These are phyloP conservation scores for Chaetomiaceae sp. DNA, from an alignment of 2,329 filamentous ascomycete genomes.

Conservation along the genomic window DNA sequence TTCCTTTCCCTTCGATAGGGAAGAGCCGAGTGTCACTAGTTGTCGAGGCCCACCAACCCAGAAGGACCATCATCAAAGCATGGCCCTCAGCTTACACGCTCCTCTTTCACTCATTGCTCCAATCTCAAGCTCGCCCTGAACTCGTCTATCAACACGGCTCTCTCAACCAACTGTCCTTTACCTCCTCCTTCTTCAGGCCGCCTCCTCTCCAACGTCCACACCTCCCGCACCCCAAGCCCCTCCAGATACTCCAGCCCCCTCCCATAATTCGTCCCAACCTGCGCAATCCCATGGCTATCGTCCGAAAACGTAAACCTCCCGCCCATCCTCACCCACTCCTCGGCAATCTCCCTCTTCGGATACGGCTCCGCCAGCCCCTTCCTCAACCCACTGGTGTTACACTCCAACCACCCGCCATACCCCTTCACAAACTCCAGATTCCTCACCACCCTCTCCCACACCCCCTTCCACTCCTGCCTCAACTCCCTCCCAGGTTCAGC, in stretches of 20 bases:
- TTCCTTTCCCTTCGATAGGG: no score
- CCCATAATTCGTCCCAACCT: conserved; percentile 81
- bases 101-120: not conserved
- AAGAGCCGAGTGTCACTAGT: no score
- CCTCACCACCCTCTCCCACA: conserved; percentile 70
- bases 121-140: conserved; percentile 34
- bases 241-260: conserved; percentile 67
- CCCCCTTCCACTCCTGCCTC: conserved; percentile 33
- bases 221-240: conserved; percentile 56
- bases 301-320: conserved; percentile 89
- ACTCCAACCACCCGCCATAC: conserved; percentile 81
- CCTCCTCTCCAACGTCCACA: conserved; percentile 53
- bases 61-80: no score
- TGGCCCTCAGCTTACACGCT: not conserved
- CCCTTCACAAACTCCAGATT: conserved; percentile 67
- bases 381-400: conserved; percentile 80
- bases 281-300: conserved; percentile 84
- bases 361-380: conserved; percentile 93
- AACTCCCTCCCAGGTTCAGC: not conserved
- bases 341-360: conserved; percentile 71
- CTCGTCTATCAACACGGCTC: conserved; percentile 39
- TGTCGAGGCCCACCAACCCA: not conserved
- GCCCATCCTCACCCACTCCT: conserved; percentile 68
- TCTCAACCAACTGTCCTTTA: conserved; percentile 39
- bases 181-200: conserved; percentile 28